phyloP scores from a whole-genome alignment of 1,284 basidiomycete genomes.

The Apiotrichum akiyoshidainum region DNA sequence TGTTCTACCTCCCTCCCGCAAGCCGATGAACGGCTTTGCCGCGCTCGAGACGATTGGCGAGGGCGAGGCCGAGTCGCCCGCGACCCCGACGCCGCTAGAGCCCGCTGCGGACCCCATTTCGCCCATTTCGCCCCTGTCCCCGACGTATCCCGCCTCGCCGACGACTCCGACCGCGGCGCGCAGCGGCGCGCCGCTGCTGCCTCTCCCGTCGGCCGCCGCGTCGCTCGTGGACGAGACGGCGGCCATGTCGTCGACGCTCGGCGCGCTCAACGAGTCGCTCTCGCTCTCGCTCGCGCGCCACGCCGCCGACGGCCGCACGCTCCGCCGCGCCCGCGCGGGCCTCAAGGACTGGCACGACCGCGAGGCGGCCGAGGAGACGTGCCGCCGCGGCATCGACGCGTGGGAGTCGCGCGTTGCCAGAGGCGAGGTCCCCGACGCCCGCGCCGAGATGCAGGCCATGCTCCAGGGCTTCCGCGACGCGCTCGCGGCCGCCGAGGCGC shows the following conservation, averaged over 20 bases:
- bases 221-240: neutral
- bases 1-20: neutral
- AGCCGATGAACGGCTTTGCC: neutral
- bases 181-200: neutral
- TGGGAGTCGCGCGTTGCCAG: slow-evolving; percentile 11
- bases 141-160: neutral
- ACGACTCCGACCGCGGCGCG: neutral
- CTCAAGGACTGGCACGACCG: slow-evolving; percentile 7
- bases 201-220: neutral
- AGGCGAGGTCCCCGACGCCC: slow-evolving; percentile 3
- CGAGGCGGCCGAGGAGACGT: slow-evolving; percentile 14
- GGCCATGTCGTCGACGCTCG: neutral
- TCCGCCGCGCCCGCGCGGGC: slow-evolving; percentile 13
- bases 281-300: slow-evolving; percentile 6
- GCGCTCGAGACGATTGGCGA: slow-evolving; percentile 1
- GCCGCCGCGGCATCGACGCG: slow-evolving; percentile 9
- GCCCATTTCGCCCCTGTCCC: neutral
- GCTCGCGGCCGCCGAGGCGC: slow-evolving; percentile 4
- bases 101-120: neutral
- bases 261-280: neutral
- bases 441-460: slow-evolving; percentile 2
- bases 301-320: neutral
- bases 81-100: neutral
- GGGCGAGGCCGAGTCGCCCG: neutral
- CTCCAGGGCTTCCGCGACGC: slow-evolving; percentile 16